Evolutionary conservation across 169 alveolate species (phyloP), one percentile per base, ranked within the genome.

Genomic region (Plasmodium malariae): DNA sequence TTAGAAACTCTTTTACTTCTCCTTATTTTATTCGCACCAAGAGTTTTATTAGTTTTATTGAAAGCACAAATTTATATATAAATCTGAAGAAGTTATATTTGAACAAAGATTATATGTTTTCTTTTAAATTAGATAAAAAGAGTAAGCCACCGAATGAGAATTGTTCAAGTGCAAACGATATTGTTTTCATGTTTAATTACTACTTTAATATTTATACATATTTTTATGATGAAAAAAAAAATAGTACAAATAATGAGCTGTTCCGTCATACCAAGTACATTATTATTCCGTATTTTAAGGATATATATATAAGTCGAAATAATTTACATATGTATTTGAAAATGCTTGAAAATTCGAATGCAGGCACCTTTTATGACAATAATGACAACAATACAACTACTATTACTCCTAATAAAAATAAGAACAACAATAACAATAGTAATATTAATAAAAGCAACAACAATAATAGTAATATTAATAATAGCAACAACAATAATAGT

Each of bases 21-120:
- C 89, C 89, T 6, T 63, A 78, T 78, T 78, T 78, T 78, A 60
- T 78, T 78, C 89, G 76, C 54, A 78, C 89, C 55, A 78, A 55
- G 45, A 78, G 72, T 78, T 78, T 78, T 63, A 34, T 45, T 24
- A 78, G 51, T 65, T 78, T 78, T 17, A 62, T 78, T 78, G 89
- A 78, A 54, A 78, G 51, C 54, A 78, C 89, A 43, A 78, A 78
- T 78, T 78, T 78, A 34, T 43, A 78, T 37, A 49, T 78, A 62
- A 62, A 32, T 43, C 69, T 78, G 55, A 78, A 65, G 76, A 78
- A 62, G 28, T 55, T 78, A 45, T 78, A 78, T 54, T 68, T 78
- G 54, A 78, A 78, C 55, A 78, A 78, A 54, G 89, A 78, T 49
- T 40, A 65, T 51, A 49, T 36, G 40, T 78, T 78, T 78, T 62